A percentile compares a stretch with the other conserved stretches of the same genome.
phyloP scores from a whole-genome alignment of 2,329 filamentous ascomycete genomes.

The Truncatella angustata region DNA sequence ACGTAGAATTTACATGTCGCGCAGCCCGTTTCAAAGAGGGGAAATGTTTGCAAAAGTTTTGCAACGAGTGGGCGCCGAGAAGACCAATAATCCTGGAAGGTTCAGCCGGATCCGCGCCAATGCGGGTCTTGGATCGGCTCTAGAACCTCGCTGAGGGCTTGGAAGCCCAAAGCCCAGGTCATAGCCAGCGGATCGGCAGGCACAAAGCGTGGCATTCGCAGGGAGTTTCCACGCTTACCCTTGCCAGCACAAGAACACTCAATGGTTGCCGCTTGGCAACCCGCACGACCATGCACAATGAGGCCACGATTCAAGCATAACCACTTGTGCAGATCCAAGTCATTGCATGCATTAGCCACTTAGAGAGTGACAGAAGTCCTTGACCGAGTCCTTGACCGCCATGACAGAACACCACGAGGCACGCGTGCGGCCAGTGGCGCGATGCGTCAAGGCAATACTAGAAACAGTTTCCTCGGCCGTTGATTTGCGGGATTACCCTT shows the following conservation, averaged over 20 bases:
- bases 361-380: too few relatives aligned
- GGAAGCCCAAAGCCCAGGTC: background rate
- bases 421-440: too few relatives aligned
- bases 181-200: conserved; percentile 1
- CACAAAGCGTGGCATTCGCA: background rate
- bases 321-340: background rate
- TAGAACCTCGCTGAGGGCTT: background rate
- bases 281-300: background rate
- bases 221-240: background rate
- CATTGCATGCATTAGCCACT: background rate
- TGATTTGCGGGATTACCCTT: too few relatives aligned
- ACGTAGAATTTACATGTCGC: background rate
- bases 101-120: background rate
- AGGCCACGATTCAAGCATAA: background rate
- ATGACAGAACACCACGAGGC: too few relatives aligned
- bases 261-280: background rate
- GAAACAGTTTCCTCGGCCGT: too few relatives aligned
- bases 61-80: background rate
- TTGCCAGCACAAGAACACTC: background rate
- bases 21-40: background rate
- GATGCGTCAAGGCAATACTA: too few relatives aligned
- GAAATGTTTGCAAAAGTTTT: conserved; percentile 1
- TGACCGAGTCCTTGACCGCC: too few relatives aligned
- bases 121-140: background rate
- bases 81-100: background rate